Percentiles rank a stretch among this genome's conserved stretches.
Conservation (phyloP, 2,329 filamentous ascomycete genomes). For the Paracorniculantispora psalliotae region DNA sequence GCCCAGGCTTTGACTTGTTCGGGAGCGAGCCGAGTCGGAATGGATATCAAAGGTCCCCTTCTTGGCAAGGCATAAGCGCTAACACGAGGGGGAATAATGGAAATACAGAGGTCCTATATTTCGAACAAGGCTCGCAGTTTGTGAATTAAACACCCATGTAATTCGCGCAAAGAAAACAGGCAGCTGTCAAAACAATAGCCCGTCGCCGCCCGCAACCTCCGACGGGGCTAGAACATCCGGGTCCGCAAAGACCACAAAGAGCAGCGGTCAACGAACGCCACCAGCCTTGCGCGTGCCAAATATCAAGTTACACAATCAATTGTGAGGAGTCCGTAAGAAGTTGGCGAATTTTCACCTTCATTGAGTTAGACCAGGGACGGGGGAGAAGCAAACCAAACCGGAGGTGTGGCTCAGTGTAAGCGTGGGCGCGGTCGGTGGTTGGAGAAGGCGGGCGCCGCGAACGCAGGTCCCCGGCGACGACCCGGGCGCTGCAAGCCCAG, state of each 20-base stretch:
- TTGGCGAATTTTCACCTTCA: background rate
- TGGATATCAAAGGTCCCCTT: background rate
- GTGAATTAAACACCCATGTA: too few relatives aligned
- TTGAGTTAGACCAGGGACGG: background rate
- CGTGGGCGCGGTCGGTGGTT: background rate
- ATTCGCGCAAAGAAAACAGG: too few relatives aligned
- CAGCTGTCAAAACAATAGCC: too few relatives aligned
- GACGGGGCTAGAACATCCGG: too few relatives aligned
- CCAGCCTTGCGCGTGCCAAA: background rate
- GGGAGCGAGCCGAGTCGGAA: background rate
- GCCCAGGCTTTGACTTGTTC: background rate
- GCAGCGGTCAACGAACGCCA: background rate
- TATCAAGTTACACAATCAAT: too few relatives aligned
- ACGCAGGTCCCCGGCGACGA: background rate
- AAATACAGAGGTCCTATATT: too few relatives aligned
- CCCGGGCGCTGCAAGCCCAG: too few relatives aligned
- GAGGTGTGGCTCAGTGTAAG: background rate
- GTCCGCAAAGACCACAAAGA: too few relatives aligned
- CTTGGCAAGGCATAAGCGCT: background rate
- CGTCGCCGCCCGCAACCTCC: too few relatives aligned
- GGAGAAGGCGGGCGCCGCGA: background rate
- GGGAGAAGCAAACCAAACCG: background rate
- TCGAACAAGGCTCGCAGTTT: too few relatives aligned
- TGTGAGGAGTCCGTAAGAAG: too few relatives aligned
- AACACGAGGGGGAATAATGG: background rate